These are phyloP conservation scores for Triticum dicoccoides DNA, from an alignment of 176 grass and related monocot species.

Conservation along the genomic window DNA sequence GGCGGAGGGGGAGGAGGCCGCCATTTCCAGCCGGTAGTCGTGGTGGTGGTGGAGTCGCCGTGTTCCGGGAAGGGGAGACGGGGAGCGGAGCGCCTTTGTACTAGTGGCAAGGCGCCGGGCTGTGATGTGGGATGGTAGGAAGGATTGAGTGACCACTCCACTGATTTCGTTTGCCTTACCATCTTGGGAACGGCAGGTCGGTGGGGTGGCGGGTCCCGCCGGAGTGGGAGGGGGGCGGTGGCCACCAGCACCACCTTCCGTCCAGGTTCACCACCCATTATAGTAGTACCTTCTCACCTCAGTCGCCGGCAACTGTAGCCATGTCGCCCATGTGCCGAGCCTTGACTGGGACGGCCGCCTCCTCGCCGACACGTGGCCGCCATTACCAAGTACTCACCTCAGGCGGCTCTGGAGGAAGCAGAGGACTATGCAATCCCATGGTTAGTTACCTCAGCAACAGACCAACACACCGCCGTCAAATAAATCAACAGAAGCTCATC, in stretches of 20 bases:
- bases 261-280: background rate
- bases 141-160: background rate
- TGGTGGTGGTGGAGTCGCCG: too few relatives aligned
- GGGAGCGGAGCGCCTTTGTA: too few relatives aligned
- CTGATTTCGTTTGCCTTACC: background rate
- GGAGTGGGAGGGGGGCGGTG: conserved; percentile 22
- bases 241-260: conserved; percentile 12
- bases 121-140: background rate
- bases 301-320: background rate
- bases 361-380: conserved; percentile 6
- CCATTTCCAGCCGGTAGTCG: conserved; percentile 12
- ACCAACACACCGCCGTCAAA: too few relatives aligned
- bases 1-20: background rate
- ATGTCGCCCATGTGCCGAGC: conserved; percentile 32
- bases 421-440: too few relatives aligned
- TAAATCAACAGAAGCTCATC: too few relatives aligned
- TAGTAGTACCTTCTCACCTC: background rate
- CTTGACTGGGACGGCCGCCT: background rate
- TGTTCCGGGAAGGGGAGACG: too few relatives aligned
- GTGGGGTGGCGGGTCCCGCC: conserved; percentile 27
- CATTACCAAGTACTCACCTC: too few relatives aligned
- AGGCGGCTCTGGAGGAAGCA: too few relatives aligned
- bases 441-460: too few relatives aligned
- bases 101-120: background rate
- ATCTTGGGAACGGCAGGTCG: background rate